Base-by-base conservation (phyloP, 495 filamentous ascomycete genomes). In the Penicillium egyptiacum region DNA sequence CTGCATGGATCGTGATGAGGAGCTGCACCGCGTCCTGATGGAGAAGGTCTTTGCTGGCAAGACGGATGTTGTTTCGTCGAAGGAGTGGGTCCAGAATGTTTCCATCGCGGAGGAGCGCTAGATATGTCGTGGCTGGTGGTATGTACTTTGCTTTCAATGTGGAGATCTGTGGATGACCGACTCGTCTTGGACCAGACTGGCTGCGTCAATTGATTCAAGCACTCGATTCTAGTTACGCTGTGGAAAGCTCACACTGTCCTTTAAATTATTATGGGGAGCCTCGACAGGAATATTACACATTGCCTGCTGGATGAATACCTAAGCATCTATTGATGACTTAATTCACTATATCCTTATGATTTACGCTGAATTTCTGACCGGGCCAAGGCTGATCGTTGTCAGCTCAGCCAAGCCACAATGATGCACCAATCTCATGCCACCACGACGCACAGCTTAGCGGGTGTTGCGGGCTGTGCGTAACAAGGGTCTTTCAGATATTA, bases 1-100 rank as follows among this genome's bases (percentile, higher is more conserved):
- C 3, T 76, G 72, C 49, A 58, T 71, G 62, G 75, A 79, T 60
- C 57, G 58, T 0, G 58, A 76, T 35, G 54, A 67, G 25, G 69
- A 72, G 23, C 50, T 71, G 8, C 75, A 77, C 47, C 20, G 66
- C 7, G 20, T 72, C n/a, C 42, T 76, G 30, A 61, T 77, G 53
- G 58, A 70, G 2, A 72, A 71, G 57, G 57, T 77, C 0, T 70
- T 78, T 54, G 25, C 50, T 6, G 59, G 60, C 28, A 71, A 73
- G 56, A 60, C 62, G 2, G 51, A 60, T 3, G 53, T 69, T n/a
- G 14, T 67, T 9, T 51, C 33, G 22, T 53, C 50, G 1, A 37
- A 51, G 19, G 55, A 63, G 39, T 70, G 70, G 70, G 19, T 61
- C 1, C 23, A 50, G 3, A 31, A n/a, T 14, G 39, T 53, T 37